These are phyloP conservation scores for Lepidium africanum DNA, from an alignment of 345 rosid species.

Conservation along the genomic window DNA sequence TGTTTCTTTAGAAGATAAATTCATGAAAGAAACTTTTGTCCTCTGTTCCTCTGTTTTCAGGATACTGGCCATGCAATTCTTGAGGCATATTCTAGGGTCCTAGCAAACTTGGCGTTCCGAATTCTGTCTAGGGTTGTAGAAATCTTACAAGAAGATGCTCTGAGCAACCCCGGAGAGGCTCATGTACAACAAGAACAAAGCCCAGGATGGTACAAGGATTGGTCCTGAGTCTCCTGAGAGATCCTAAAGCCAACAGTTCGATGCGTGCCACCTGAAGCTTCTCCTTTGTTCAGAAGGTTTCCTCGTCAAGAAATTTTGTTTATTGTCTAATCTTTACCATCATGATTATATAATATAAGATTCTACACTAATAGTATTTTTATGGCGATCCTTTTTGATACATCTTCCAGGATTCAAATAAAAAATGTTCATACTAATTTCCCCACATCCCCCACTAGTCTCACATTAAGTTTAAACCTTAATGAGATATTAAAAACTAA, in stretches of 20 bases:
- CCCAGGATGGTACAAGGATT: neutral
- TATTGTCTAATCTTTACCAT: neutral
- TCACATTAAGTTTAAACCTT: neutral
- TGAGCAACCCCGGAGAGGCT: constrained; percentile 30
- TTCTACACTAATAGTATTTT: neutral
- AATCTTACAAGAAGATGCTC: constrained; percentile 58
- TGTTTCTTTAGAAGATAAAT: neutral
- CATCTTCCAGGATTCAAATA: neutral
- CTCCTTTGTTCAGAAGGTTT: neutral
- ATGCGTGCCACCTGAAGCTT: constrained; percentile 10
- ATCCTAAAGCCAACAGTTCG: neutral
- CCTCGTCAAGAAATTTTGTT: neutral
- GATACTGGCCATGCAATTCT: constrained; percentile 69
- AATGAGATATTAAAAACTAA: constrained; percentile 4
- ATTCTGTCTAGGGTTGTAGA: constrained; percentile 55
- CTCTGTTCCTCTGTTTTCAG: constrained; percentile 25
- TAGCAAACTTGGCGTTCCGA: constrained; percentile 59
- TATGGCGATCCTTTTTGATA: neutral
- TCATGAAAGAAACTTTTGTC: neutral
- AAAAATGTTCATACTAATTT: neutral
- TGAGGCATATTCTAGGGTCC: constrained; percentile 73
- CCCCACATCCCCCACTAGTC: constrained; percentile 8
- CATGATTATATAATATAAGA: neutral
- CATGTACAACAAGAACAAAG: neutral
- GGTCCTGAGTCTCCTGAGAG: neutral